Evolutionary conservation across 106 monocot species (phyloP).

Genomic region (Phalaenopsis equestris): DNA sequence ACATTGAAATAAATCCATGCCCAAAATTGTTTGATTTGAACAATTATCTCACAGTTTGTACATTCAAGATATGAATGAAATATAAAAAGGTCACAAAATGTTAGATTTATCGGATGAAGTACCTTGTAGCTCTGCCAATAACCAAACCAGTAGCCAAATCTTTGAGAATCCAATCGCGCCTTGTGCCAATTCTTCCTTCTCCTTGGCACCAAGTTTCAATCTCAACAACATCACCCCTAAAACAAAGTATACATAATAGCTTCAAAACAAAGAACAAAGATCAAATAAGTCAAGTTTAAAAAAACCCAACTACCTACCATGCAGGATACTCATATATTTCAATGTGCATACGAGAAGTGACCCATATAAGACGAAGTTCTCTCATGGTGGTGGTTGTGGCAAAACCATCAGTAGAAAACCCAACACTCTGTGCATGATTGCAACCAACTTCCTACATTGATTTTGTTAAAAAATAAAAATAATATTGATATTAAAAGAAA

Average conservation of each 20-base stretch:
- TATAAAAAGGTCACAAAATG: neutral
- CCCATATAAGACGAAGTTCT: conserved; percentile 87
- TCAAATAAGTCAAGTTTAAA: neutral
- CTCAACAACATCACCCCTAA: conserved; percentile 94
- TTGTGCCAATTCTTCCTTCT: conserved; percentile 85
- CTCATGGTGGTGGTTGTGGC: conserved; percentile 97
- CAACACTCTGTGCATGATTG: conserved; percentile 98
- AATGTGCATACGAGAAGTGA: conserved; percentile 97
- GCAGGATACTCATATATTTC: conserved; percentile 97
- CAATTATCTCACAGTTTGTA: neutral
- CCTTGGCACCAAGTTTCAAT: conserved; percentile 99
- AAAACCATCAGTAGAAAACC: conserved; percentile 97
- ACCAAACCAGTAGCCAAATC: conserved; percentile 77
- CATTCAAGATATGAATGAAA: neutral
- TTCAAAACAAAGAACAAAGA: conserved; percentile 1
- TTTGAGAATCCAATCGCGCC: conserved; percentile 95
- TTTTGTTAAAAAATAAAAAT: neutral
- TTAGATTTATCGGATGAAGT: neutral
- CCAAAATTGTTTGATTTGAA: neutral
- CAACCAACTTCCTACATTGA: conserved; percentile 86
- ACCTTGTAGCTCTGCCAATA: conserved; percentile 99
- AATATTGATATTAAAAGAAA: neutral
- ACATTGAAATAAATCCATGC: neutral
- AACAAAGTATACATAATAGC: neutral
- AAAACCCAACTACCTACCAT: conserved; percentile 33